phyloP scores from a whole-genome alignment of 2,329 filamentous ascomycete genomes.

The Penicillium aurantiogriseum region DNA sequence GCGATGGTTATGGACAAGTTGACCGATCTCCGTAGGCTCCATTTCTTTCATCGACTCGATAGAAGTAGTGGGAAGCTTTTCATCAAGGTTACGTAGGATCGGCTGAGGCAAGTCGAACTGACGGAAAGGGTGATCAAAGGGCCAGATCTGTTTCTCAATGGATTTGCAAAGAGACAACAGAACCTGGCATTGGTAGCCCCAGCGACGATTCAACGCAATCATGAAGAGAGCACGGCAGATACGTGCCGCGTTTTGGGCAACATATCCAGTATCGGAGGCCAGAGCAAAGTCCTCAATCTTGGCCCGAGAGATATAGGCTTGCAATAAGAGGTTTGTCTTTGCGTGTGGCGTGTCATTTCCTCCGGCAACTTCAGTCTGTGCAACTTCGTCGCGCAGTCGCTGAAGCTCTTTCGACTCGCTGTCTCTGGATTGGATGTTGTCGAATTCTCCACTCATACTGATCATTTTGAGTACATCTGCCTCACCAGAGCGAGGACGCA shows the following conservation, averaged over 20 bases:
- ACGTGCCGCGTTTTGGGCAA: slow-evolving; percentile 90
- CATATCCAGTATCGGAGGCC: slow-evolving; percentile 87
- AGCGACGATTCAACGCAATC: slow-evolving; percentile 91
- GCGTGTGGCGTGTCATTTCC: slow-evolving; percentile 67
- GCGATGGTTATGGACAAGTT: slow-evolving; percentile 82
- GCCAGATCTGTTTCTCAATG: slow-evolving; percentile 94
- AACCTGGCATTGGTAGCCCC: slow-evolving; percentile 93
- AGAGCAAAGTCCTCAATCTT: slow-evolving; percentile 92
- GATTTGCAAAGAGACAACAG: slow-evolving; percentile 91
- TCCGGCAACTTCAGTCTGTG: slow-evolving; percentile 76
- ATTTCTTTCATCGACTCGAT: slow-evolving; percentile 88
- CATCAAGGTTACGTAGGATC: slow-evolving; percentile 78
- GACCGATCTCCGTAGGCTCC: slow-evolving; percentile 86
- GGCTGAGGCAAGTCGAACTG: slow-evolving; percentile 89
- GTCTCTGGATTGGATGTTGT: slow-evolving; percentile 91
- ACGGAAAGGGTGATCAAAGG: slow-evolving; percentile 88
- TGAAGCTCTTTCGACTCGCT: slow-evolving; percentile 85
- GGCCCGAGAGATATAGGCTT: slow-evolving; percentile 86
- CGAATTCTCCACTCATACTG: slow-evolving; percentile 95
- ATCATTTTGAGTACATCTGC: slow-evolving; percentile 95
- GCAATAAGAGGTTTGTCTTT: slow-evolving; percentile 93
- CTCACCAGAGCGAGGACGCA: slow-evolving; percentile 80
- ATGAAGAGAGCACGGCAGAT: slow-evolving; percentile 96
- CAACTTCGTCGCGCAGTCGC: slow-evolving; percentile 66
- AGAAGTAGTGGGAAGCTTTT: slow-evolving; percentile 69